These are phyloP conservation scores for Spatholobus suberectus DNA, from an alignment of 306 rosid species.

Conservation along the genomic window DNA sequence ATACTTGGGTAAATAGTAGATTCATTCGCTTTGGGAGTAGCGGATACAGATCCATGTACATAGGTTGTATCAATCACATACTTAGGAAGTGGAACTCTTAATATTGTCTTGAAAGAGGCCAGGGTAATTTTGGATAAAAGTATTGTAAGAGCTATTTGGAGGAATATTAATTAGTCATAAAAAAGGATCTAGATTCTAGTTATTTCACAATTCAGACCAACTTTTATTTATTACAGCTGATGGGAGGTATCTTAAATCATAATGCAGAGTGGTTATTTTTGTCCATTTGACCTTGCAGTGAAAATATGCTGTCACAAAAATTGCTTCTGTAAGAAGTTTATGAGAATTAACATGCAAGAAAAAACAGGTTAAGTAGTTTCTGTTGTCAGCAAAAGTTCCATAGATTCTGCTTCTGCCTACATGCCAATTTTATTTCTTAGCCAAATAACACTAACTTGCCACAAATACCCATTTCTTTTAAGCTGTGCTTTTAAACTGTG, in stretches of 20 bases:
- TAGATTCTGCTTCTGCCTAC: not conserved
- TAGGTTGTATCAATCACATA: not conserved
- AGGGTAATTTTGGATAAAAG: not conserved
- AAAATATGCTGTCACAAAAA: not conserved
- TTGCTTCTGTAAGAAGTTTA: not conserved
- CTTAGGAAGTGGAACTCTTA: not conserved
- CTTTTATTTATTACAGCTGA: not conserved
- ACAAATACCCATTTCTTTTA: not conserved
- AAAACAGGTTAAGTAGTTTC: not conserved
- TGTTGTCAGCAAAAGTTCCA: not conserved
- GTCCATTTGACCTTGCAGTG: not conserved
- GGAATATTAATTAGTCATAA: not conserved
- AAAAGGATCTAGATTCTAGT: constrained; percentile 1
- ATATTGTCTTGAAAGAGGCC: not conserved
- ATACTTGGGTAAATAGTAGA: not conserved
- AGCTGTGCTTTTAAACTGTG: not conserved
- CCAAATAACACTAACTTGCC: not conserved
- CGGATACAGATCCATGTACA: too few relatives aligned
- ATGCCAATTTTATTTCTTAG: not conserved
- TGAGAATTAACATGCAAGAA: not conserved
- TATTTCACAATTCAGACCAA: not conserved
- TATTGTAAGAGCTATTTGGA: constrained; percentile 2
- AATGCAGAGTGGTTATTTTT: not conserved
- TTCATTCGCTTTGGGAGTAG: not conserved
- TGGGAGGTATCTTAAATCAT: not conserved